Evolutionary conservation across 2,329 filamentous ascomycete genomes (phyloP), one percentile per base, ranked within the genome.

Genomic region (Ascochyta lentis): DNA sequence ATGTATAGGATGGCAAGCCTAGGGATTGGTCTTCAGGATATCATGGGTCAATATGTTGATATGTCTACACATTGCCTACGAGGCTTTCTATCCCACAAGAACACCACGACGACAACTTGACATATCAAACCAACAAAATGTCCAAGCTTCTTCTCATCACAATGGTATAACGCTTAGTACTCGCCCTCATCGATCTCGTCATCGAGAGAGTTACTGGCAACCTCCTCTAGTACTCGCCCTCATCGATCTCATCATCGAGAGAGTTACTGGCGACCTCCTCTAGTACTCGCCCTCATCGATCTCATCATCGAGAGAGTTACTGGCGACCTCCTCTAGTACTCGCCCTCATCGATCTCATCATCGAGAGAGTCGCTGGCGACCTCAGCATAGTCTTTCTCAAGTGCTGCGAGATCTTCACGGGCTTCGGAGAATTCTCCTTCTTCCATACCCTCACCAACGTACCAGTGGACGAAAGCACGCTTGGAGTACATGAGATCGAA

Each of bases 371-470:
- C 90, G 74, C 82, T 85, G 58, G 89, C 90, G 66, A 93, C 90
- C 83, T 93, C 90, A 37, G 13, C 90, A 75, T 94, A 94, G 70
- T 94, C 90, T 81, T 89, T 91, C 83, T 94, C 91, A 31, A 95
- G 82, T 43, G 91, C 91, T 60, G 91, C 91, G 58, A 95, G 82
- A 76, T 95, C 91, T 81, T 95, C 91, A 67, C 91, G 88, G 59
- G 91, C 91, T 79, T 95, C 91, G 61, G 88, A 90, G 81, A 95
- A 95, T 78, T 95, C 91, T 69, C 91, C 91, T 77, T 95, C 91
- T 81, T 95, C 91, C 91, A 95, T 95, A 80, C 91, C 91, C 80
- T 95, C 91, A 64, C 91, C 91, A 49, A 95, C 91, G 66, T 90
- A 90, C 88, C 88, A 90, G 79, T 90, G 87, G 41, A 90, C 87